Conservation (phyloP, 2,329 filamentous ascomycete species). For the Pezicula radicicola region DNA sequence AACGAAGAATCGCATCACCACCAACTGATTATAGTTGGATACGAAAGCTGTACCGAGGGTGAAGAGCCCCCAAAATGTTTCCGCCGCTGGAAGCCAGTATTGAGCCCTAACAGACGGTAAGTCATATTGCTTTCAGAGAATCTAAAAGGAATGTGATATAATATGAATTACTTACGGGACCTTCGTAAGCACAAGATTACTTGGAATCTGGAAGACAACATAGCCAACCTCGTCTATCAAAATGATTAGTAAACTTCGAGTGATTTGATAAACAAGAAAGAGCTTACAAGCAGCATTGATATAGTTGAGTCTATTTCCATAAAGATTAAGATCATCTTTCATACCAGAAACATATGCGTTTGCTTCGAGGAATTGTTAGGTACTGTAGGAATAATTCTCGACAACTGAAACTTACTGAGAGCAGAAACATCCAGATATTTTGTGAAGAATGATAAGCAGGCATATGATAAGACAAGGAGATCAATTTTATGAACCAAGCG, state of each 20-base stretch:
- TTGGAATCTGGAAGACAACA: slow-evolving; percentile 36
- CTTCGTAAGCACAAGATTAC: slow-evolving; percentile 22
- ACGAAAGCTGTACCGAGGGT: not conserved
- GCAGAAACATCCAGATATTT: slow-evolving; percentile 8
- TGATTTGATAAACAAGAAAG: slow-evolving; percentile 30
- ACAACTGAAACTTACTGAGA: slow-evolving; percentile 1
- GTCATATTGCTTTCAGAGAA: not conserved
- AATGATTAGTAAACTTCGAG: slow-evolving; percentile 22
- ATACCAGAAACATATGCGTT: slow-evolving; percentile 20
- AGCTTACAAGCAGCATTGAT: slow-evolving; percentile 3
- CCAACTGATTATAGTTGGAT: not conserved
- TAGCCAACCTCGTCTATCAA: slow-evolving; percentile 32
- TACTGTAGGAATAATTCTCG: not conserved
- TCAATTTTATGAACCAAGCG: slow-evolving; percentile 52
- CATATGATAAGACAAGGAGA: slow-evolving; percentile 50
- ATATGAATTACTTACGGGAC: slow-evolving; percentile 4
- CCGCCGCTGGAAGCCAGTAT: slow-evolving; percentile 20
- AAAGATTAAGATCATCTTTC: slow-evolving; percentile 38
- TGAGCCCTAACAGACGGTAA: slow-evolving; percentile 21
- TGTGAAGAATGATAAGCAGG: slow-evolving; percentile 49
- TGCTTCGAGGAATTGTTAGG: slow-evolving; percentile 17
- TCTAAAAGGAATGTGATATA: not conserved
- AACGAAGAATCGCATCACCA: not conserved
- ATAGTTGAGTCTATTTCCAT: slow-evolving; percentile 48
- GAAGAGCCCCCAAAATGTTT: not conserved